Base-by-base conservation (phyloP, 192 early-diverging fungal genomes). In the Pilobolus umbonatus region DNA sequence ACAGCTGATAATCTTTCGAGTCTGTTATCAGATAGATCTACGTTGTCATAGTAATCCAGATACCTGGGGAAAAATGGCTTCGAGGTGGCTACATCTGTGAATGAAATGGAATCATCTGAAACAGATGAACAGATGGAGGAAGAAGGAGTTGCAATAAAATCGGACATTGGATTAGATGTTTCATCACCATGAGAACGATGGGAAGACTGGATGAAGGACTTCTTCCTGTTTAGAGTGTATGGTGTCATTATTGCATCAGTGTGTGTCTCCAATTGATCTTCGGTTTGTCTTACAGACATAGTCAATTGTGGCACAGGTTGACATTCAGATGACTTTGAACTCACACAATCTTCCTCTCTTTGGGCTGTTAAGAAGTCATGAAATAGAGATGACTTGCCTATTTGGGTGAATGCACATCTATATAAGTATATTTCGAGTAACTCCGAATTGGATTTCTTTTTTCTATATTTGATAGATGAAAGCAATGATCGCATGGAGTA, bases 291-390 rank as follows among this genome's bases (percentile, higher is more conserved):
- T 42, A 35, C 34, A 35, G 1, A 17, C 19, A 17, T 15, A 42
- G 1, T 15, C 12, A 38, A 35, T 49, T 35, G 12, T 34, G 22
- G 9, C 46, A 48, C 36, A 11, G 42, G 31, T 24, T 52, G 31
- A n/a, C 61, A 32, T 25, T 59, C 60, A 34, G 55, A 34, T 32
- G 67, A 63, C 54, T 76, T 81, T 21, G 69, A 68, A 45, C 59
- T 55, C 6, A 75, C 64, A 28, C 44, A 24, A 54, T 82, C 80
- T 15, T 75, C 78, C 19, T 79, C 77, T 43, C 70, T 59, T 52
- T 76, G 69, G 4, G 75, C 68, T 19, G 73, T 62, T 2, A 82
- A 29, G 44, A 82, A 82, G 15, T 79, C 77, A 14, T 67, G 65
- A 36, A 82, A 67, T 9, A 77, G 36, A 9, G 55, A 43, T 4